Evolutionary conservation across 73 alveolate genomes (phyloP), one percentile per base, ranked within the genome.

Genomic region (Paramecium octaurelia): DNA sequence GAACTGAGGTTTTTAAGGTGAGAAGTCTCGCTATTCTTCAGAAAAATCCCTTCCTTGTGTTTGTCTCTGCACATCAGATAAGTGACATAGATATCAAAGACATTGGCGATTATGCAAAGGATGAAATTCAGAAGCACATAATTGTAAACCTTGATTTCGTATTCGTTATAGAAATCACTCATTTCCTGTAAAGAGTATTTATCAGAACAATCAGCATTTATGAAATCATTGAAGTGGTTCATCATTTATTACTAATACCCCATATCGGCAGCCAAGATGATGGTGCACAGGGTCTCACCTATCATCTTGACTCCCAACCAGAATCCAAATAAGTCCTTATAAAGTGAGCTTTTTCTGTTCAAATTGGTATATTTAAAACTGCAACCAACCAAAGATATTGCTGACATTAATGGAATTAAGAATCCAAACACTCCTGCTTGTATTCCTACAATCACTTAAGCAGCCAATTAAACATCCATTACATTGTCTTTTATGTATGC

Each of bases 171-270:
- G 59, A 73, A 73, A 36, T 35, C 18, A 73, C 59, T 40, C 87
- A 73, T 73, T 16, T 73, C 87, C 40, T 35, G 16, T 35, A 73
- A 38, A 73, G 87, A 29, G n/a, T 36, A 38, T 36, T 14, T 36
- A 73, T 73, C 87, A 12, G 87, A 73, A 73, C 87, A 73, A n/a
- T 73, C 46, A 35, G 57, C 59, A 73, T 73, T 40, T 4, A 73
- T 73, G 18, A 35, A 73, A 36, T 40, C 87, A 16, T 11, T 12
- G 46, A 73, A 73, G 18, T 73, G 57, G 8, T 73, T 20, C 57
- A 73, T 40, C 57, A 73, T 40, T 36, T 35, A 40, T 16, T 73
- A 35, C 35, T 73, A 38, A 35, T 73, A 73, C n/a, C 87, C 87
- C 60, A 73, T 40, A 38, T 73, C 87, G 6, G 87, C 54, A 14